These are phyloP conservation scores for Ogataea haglerorum DNA, from an alignment of 805 yeast genomes.

Conservation along the genomic window DNA sequence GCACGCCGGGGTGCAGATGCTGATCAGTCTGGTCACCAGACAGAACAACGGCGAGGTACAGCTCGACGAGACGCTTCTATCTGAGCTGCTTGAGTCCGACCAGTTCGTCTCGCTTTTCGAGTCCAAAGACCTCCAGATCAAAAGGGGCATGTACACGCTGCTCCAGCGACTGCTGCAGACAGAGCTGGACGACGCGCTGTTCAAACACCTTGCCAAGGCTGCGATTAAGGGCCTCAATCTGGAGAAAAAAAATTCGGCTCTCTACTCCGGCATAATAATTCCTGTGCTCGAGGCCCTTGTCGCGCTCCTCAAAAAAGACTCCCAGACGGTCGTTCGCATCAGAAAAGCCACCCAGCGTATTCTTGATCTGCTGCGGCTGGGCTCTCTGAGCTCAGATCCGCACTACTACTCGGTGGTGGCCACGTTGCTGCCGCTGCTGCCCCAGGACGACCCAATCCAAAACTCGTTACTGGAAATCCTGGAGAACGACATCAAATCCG, in stretches of 20 bases:
- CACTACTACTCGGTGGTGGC: slow-evolving; percentile 39
- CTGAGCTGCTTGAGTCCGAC: slow-evolving; percentile 40
- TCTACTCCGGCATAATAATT: slow-evolving; percentile 45
- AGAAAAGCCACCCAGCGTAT: slow-evolving; percentile 47
- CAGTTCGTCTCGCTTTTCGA: slow-evolving; percentile 42
- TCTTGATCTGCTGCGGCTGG: slow-evolving; percentile 44
- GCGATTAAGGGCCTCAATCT: slow-evolving; percentile 43
- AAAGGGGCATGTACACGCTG: slow-evolving; percentile 39
- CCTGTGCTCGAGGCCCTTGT: slow-evolving; percentile 48
- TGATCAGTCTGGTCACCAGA: slow-evolving; percentile 29
- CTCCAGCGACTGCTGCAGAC: slow-evolving; percentile 30
- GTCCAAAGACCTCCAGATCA: slow-evolving; percentile 39
- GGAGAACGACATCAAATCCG: slow-evolving; percentile 21
- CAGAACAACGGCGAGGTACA: slow-evolving; percentile 4
- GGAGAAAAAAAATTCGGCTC: slow-evolving; percentile 33
- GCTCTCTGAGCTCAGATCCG: slow-evolving; percentile 52
- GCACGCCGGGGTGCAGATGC: slow-evolving; percentile 46
- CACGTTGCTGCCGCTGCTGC: slow-evolving; percentile 19
- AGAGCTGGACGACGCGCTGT: slow-evolving; percentile 26
- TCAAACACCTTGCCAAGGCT: slow-evolving; percentile 42
- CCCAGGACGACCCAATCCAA: slow-evolving; percentile 19
- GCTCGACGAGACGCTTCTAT: slow-evolving; percentile 24
- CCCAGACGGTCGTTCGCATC: slow-evolving; percentile 49
- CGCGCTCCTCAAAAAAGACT: slow-evolving; percentile 41
- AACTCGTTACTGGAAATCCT: slow-evolving; percentile 17